Base-by-base conservation (phyloP, 202 grass and related monocot species). In the Saccharum hybrid region DNA sequence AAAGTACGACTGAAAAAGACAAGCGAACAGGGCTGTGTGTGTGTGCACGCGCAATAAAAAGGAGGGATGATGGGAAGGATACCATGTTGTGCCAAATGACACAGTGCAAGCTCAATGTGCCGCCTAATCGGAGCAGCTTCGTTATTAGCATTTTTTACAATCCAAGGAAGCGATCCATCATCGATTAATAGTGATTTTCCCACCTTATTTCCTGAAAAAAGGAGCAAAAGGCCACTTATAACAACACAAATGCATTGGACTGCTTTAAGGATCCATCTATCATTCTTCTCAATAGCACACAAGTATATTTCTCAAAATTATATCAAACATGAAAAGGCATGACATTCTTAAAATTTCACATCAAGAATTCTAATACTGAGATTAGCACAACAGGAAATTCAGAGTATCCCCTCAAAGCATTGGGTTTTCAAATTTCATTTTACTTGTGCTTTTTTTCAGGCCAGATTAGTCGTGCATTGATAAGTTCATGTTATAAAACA, bases 61-160 rank as follows among this genome's bases (percentile, higher is more conserved):
- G 34, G 3, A 34, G 38, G 74, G 60, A 56, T 61, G 48, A 23
- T 52, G 73, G 22, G 45, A 5, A 54, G 30, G n/a, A 76, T 62
- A 99, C 97, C 97, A 88, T 96, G 97, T 74, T 99, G 97, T 46
- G 97, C 90, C 91, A 99, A 91, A 84, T 99, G 97, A 67, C 97
- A 99, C 18, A 99, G 68, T 0, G 97, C 97, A 75, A 99, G 93
- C 74, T 99, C 97, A 66, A 99, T 94, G 84, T 99, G 97, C 13
- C 97, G 86, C 82, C 93, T 91, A 56, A 99, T 99, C 77, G 97
- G 97, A 60, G 97, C 88, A 83, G 97, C 93, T 90, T 99, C 97
- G 51, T 94, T 96, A 66, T 99, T 99, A 11, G 97, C 93, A 81
- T 99, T 97, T 88, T 96, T 94, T 41, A 97, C 90, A 65, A 99